A percentile compares a stretch with the other conserved stretches of the same genome.
phyloP scores from a whole-genome alignment of 139 green algal species.

The Picochlorum sp. region DNA sequence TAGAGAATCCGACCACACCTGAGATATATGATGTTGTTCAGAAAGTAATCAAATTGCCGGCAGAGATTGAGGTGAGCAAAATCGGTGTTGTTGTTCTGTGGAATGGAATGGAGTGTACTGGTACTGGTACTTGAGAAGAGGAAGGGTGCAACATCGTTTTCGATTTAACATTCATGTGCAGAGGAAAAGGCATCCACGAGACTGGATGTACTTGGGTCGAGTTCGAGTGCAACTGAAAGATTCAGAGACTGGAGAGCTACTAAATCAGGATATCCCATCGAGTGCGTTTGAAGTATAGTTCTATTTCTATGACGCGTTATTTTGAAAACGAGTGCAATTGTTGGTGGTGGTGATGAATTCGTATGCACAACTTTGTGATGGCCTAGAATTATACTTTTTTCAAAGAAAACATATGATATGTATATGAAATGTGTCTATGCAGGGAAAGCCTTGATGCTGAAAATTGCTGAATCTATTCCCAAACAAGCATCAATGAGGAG shows the following conservation, averaged over 20 bases:
- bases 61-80: conserved; percentile 39
- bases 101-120: neutral
- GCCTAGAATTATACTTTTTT: neutral
- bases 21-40: conserved; percentile 36
- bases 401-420: neutral
- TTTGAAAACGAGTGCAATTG: too few species aligned
- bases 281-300: too few species aligned
- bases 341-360: neutral
- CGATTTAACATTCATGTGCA: too few species aligned
- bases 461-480: conserved; percentile 20
- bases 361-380: too few species aligned
- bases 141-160: too few species aligned
- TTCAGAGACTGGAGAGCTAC: too few species aligned
- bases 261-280: too few species aligned
- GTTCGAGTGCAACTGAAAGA: conserved; percentile 41
- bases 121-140: too few species aligned
- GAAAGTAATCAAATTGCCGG: conserved; percentile 26
- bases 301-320: too few species aligned
- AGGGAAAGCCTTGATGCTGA: conserved; percentile 25
- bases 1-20: conserved; percentile 20
- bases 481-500: neutral
- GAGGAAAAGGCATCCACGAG: conserved; percentile 42
- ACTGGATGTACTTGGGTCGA: conserved; percentile 33
- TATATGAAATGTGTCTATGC: conserved; percentile 2
- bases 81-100: neutral